Conservation (phyloP, 305 asterid species). For the Fraxinus xanthoxyloides region DNA sequence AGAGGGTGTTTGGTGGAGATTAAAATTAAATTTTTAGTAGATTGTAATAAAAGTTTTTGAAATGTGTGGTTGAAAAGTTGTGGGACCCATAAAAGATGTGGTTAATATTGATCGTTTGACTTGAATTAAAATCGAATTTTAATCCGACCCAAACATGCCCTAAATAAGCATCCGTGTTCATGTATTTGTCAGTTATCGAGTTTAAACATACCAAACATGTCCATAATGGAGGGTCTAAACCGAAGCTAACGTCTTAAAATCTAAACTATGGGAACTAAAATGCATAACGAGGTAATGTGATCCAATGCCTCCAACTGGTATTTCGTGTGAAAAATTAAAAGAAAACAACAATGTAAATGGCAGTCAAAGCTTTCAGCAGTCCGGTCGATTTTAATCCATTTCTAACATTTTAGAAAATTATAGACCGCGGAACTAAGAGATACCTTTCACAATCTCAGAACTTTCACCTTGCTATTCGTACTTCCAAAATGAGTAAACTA, state of each 20-base stretch:
- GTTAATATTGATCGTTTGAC: too few species aligned
- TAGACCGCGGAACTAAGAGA: background rate
- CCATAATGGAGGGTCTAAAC: background rate
- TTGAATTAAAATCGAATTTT: too few species aligned
- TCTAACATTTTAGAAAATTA: background rate
- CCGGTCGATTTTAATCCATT: background rate
- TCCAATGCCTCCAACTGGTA: background rate
- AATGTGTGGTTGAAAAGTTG: too few species aligned
- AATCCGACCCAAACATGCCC: too few species aligned
- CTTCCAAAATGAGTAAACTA: background rate
- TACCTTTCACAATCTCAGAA: background rate
- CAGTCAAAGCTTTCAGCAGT: background rate
- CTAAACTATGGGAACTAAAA: background rate
- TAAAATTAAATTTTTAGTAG: too few species aligned
- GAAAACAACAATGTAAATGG: background rate
- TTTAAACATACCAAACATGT: background rate
- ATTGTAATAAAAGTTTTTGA: too few species aligned
- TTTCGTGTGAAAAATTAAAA: background rate
- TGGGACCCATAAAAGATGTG: too few species aligned
- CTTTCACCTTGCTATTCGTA: background rate
- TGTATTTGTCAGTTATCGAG: background rate
- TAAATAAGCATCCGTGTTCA: background rate
- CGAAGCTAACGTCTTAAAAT: background rate
- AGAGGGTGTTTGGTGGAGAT: too few species aligned
- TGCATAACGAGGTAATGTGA: background rate